Evolutionary conservation across 2,329 filamentous ascomycete species (phyloP), one percentile per base, ranked within the genome.

Genomic region (Nemania abortiva): DNA sequence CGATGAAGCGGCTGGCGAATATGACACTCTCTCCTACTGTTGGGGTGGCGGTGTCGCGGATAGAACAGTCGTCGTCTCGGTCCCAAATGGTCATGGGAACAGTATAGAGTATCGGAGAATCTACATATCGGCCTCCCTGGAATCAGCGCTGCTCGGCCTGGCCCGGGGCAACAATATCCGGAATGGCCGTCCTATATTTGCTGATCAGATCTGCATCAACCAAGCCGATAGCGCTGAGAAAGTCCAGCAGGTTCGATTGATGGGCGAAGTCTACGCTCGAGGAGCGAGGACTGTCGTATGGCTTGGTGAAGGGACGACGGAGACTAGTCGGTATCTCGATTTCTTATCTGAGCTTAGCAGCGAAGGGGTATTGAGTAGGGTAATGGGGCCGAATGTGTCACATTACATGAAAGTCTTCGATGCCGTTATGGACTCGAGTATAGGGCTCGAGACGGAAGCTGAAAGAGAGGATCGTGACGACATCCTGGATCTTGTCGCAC

Each of bases 1-100:
- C 5, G 68, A 70, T 18, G 73, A 72, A 49, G 66, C 50, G 2
- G 50, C 49, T 9, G 37, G 60, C 6, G 22, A 57, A 6, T 79
- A 78, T 52, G 75, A 79, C 45, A 74, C 78, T 15, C 74, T 80
- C 15, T 79, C 77, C 2, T 80, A 80, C 49, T 70, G 70, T 3
- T 80, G 77, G 78, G 73, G 69, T n/a, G 69, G 66, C 5, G 68
- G 73, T 1, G 37, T 29, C 4, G 74, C 76, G 4, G 63, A 75
- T 52, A 72, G 79, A 6, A 65, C 61, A n/a, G 66, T 81, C 18
- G 59, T 77, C 20, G 70, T 80, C 31, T 67, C 29, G 1, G 20
- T 27, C 22, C 45, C 49, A 11, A 11, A n/a, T 15, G 24, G 39
- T n/a, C 73, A 77, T 24, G 27, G 5, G n/a, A 67, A 63, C 1